Conservation (phyloP, 495 filamentous ascomycete species). For the Penicillium argentinense region DNA sequence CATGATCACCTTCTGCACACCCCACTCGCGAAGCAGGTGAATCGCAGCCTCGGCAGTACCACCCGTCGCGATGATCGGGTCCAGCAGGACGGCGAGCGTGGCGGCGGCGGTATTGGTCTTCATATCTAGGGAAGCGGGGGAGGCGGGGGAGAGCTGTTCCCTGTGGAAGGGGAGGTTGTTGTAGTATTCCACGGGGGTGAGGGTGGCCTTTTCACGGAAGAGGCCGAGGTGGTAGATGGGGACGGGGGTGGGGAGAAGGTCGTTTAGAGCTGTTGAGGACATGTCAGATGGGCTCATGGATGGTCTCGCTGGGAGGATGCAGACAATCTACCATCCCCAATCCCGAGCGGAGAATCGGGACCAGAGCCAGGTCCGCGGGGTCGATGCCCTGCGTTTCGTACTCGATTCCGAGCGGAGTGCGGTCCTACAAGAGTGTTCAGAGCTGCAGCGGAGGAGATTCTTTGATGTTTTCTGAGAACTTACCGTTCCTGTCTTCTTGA, state of each 20-base stretch:
- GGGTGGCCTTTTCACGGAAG: slow-evolving; percentile 80
- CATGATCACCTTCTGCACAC: slow-evolving; percentile 75
- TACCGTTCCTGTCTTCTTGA: slow-evolving; percentile 40
- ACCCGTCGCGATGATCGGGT: slow-evolving; percentile 92
- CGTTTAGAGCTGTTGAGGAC: slow-evolving; percentile 62
- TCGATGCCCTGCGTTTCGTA: slow-evolving; percentile 61
- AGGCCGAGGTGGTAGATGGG: slow-evolving; percentile 92
- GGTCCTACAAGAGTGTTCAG: slow-evolving; percentile 46
- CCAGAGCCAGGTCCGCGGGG: slow-evolving; percentile 70
- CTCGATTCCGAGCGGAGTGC: slow-evolving; percentile 70
- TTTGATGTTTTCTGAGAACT: too few species aligned
- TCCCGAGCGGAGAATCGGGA: slow-evolving; percentile 89
- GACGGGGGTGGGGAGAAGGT: slow-evolving; percentile 75
- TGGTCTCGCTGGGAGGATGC: background rate
- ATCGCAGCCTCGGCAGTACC: slow-evolving; percentile 89
- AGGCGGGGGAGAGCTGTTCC: slow-evolving; percentile 28
- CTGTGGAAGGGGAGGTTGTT: slow-evolving; percentile 87
- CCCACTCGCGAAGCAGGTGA: slow-evolving; percentile 87
- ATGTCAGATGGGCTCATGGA: slow-evolving; percentile 2
- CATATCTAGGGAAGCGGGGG: slow-evolving; percentile 31
- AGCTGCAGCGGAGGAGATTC: too few species aligned
- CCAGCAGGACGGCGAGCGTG: slow-evolving; percentile 77
- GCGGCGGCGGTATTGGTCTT: slow-evolving; percentile 41
- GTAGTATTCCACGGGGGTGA: slow-evolving; percentile 95
- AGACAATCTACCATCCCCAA: slow-evolving; percentile 82